phyloP scores from a whole-genome alignment of 148 eudicot genomes.

The Polygonum aviculare region DNA sequence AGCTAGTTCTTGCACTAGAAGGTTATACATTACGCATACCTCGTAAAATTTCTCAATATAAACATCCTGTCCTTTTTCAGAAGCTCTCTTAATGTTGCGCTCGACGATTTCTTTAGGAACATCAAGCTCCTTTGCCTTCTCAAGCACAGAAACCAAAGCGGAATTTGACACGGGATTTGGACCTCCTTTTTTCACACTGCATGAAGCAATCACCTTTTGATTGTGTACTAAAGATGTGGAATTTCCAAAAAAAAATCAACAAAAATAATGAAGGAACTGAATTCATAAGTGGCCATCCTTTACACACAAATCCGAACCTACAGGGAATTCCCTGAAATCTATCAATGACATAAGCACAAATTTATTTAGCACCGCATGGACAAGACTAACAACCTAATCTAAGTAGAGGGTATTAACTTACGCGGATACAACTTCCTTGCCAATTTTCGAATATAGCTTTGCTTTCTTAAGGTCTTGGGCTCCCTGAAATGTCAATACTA shows the following conservation, averaged over 20 bases:
- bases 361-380: neutral
- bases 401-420: conserved; percentile 28
- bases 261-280: neutral
- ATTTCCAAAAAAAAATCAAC: neutral
- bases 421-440: conserved; percentile 97
- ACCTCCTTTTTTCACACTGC: conserved; percentile 93
- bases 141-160: conserved; percentile 52
- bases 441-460: conserved; percentile 65
- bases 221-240: neutral
- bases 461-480: conserved; percentile 71
- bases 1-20: conserved; percentile 3
- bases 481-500: conserved; percentile 42
- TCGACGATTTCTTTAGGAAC: conserved; percentile 88
- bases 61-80: conserved; percentile 94
- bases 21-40: conserved; percentile 24
- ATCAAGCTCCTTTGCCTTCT: conserved; percentile 90
- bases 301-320: neutral
- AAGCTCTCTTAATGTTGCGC: conserved; percentile 92
- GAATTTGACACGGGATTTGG: conserved; percentile 70
- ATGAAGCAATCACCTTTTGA: neutral
- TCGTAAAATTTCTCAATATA: conserved; percentile 84
- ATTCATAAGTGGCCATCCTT: neutral
- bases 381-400: neutral
- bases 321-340: neutral
- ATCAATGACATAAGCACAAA: neutral